phyloP scores from a whole-genome alignment of 176 grass and related monocot genomes.

The Dactylis glomerata region DNA sequence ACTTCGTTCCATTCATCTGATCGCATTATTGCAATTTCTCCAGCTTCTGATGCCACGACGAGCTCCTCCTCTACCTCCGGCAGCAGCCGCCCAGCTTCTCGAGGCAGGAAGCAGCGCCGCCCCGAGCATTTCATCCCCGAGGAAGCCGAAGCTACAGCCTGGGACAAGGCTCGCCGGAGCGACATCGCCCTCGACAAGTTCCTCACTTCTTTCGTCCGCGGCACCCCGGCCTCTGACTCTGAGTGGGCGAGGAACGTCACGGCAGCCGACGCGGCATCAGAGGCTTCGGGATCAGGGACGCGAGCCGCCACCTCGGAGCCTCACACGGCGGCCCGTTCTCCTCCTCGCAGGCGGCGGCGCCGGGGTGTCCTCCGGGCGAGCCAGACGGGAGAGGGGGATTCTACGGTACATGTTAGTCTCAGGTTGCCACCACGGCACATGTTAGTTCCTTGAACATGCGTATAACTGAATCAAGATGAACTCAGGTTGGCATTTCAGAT shows the following conservation, averaged over 20 bases:
- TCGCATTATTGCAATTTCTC: not conserved
- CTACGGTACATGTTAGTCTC: no score
- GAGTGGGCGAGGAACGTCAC: not conserved
- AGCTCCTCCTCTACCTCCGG: not conserved
- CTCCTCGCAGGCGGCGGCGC: not conserved
- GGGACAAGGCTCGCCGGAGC: constrained; percentile 12
- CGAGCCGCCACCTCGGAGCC: not conserved
- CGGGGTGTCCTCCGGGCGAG: not conserved
- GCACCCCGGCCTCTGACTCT: not conserved
- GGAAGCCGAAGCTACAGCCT: not conserved
- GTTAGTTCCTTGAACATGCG: no score
- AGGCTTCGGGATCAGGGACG: not conserved
- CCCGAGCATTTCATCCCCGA: constrained; percentile 15
- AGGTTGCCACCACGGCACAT: no score
- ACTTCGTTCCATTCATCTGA: not conserved
- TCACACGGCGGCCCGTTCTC: not conserved
- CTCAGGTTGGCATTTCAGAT: not conserved
- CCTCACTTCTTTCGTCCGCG: not conserved
- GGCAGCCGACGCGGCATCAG: not conserved
- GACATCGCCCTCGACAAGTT: constrained; percentile 15
- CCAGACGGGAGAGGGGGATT: not conserved
- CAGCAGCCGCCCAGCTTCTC: not conserved
- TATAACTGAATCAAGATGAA: not conserved
- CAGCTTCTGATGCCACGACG: no score
- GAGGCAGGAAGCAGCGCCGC: constrained; percentile 28